Percentiles rank a stretch among this genome's conserved stretches.
Evolutionary conservation across 768 basidiomycete species (phyloP).

Genomic region (Mycena indigotica): DNA sequence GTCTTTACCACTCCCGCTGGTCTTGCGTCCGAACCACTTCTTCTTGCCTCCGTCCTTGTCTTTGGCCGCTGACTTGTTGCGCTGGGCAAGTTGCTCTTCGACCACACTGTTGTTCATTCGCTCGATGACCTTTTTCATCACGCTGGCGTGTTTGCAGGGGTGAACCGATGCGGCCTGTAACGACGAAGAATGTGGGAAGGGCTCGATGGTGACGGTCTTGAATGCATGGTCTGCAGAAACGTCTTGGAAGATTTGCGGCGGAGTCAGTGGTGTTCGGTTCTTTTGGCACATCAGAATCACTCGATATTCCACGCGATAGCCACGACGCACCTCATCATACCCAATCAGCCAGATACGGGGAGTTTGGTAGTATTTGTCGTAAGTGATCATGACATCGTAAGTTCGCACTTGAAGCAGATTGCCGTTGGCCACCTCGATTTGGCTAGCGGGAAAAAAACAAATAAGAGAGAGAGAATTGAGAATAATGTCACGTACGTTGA

Average conservation of each 20-base stretch:
- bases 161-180: constrained; percentile 92
- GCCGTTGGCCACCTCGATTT: constrained; percentile 67
- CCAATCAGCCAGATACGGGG: constrained; percentile 97
- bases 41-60: constrained; percentile 66
- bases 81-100: constrained; percentile 76
- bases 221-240: constrained; percentile 95
- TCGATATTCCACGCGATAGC: background rate
- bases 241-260: constrained; percentile 94
- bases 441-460: constrained; percentile 38
- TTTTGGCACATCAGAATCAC: constrained; percentile 32
- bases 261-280: constrained; percentile 88
- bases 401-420: constrained; percentile 95
- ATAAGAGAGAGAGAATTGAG: background rate
- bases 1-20: constrained; percentile 61
- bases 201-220: constrained; percentile 98
- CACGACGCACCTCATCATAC: constrained; percentile 80
- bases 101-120: constrained; percentile 91
- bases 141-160: constrained; percentile 97
- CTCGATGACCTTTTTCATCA: constrained; percentile 99
- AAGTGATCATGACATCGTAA: constrained; percentile 99
- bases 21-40: constrained; percentile 83
- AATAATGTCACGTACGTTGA: constrained; percentile 45
- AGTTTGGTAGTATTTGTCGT: constrained; percentile 99
- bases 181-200: constrained; percentile 90
- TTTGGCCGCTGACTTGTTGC: constrained; percentile 53